These are phyloP conservation scores for Zizania latifolia DNA, from an alignment of 176 grass and related monocot genomes.

Conservation along the genomic window DNA sequence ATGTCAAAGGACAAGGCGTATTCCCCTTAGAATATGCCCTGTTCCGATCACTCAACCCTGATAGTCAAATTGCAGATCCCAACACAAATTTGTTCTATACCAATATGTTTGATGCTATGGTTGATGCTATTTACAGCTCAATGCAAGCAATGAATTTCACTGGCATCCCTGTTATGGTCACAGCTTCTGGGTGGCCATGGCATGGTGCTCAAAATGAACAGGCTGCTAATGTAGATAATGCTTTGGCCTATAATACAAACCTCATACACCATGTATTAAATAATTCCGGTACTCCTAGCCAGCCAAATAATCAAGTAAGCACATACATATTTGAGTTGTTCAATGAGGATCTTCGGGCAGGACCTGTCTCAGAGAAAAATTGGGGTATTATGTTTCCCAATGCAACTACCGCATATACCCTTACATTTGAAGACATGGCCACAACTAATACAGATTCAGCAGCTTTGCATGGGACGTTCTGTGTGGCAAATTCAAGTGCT, in stretches of 20 bases:
- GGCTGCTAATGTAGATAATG: slow-evolving; percentile 90
- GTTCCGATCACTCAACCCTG: slow-evolving; percentile 63
- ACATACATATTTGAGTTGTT: slow-evolving; percentile 87
- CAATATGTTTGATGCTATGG: slow-evolving; percentile 96
- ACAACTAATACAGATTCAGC: slow-evolving; percentile 47
- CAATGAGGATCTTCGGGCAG: slow-evolving; percentile 69
- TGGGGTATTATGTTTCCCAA: slow-evolving; percentile 89
- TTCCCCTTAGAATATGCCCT: slow-evolving; percentile 92
- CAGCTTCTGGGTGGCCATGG: slow-evolving; percentile 90
- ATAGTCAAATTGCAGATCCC: slow-evolving; percentile 78
- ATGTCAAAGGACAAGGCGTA: slow-evolving; percentile 69
- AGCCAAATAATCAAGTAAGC: slow-evolving; percentile 65
- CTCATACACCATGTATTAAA: slow-evolving; percentile 84
- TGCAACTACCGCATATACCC: slow-evolving; percentile 53
- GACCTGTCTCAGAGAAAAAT: slow-evolving; percentile 67
- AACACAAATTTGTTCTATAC: slow-evolving; percentile 84
- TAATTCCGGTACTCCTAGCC: slow-evolving; percentile 80
- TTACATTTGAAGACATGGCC: slow-evolving; percentile 57
- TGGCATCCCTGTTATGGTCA: slow-evolving; percentile 74
- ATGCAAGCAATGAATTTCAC: slow-evolving; percentile 94
- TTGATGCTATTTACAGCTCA: slow-evolving; percentile 83
- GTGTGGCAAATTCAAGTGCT: slow-evolving; percentile 82
- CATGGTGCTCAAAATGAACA: slow-evolving; percentile 65
- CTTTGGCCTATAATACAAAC: slow-evolving; percentile 88
- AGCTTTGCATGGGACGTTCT: slow-evolving; percentile 65